A percentile compares a stretch with the other conserved stretches of the same genome.
Conservation (phyloP, 2,329 filamentous ascomycete species). For the Colletotrichum godetiae region DNA sequence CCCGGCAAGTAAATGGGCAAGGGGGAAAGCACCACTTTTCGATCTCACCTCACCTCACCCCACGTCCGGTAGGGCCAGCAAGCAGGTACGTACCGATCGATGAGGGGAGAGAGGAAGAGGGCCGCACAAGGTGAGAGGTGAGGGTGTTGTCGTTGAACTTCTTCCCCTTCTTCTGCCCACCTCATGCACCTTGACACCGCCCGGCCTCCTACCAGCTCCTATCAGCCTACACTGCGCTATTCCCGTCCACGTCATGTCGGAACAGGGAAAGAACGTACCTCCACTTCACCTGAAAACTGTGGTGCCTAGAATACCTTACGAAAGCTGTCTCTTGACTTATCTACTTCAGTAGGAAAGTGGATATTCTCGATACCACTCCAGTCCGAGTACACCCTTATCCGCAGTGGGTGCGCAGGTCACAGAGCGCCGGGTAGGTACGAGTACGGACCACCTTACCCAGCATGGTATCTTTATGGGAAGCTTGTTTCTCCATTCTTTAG, state of each 20-base stretch:
- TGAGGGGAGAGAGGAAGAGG: background rate
- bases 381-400: background rate
- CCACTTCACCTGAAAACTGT: background rate
- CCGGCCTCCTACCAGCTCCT: background rate
- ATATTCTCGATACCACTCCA: background rate
- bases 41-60: background rate
- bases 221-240: background rate
- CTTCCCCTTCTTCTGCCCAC: background rate
- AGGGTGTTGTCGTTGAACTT: background rate
- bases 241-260: background rate
- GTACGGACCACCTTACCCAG: no score
- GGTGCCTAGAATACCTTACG: background rate
- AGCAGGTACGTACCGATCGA: background rate
- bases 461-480: background rate
- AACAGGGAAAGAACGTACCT: background rate
- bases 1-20: conserved; percentile 2
- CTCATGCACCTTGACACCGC: background rate
- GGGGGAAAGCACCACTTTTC: background rate
- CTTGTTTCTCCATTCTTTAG: background rate
- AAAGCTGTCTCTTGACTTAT: background rate
- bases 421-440: background rate
- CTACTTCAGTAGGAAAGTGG: background rate
- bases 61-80: background rate
- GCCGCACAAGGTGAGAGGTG: background rate
- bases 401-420: background rate